Evolutionary conservation across 2,329 filamentous ascomycete genomes (phyloP), one percentile per base, ranked within the genome.

Genomic region (Lecanicillium sp.): DNA sequence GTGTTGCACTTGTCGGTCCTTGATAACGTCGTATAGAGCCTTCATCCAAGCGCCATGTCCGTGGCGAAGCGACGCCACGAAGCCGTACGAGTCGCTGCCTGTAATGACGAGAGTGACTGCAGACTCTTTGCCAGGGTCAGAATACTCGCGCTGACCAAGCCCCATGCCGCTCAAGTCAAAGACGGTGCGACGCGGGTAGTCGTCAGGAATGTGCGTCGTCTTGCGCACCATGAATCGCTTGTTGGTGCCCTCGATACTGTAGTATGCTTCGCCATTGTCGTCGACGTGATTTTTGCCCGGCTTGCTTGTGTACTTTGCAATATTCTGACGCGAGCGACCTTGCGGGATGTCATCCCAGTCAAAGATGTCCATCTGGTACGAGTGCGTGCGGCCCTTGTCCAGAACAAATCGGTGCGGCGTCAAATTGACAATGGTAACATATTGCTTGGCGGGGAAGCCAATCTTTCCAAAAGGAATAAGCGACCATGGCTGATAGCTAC

Each of bases 1-100:
- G 20, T 70, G 60, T 37, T 62, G 62, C 0, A 72, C 49, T 2
- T 58, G 60, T 10, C 68, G 59, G 43, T 57, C 52, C 28, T 53
- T 51, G 43, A 62, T 60, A 3, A 54, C 50, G 14, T 55, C 40
- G 41, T 58, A 55, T 9, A 61, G 47, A 5, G 42, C 40, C 25
- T 44, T 49, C 59, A 61, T 61, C 58, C 58, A 62, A 41, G 52
- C 51, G 22, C 50, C 49, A 0, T 48, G 41, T 1, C 52, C 52
- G 33, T 51, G 55, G 3, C 46, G 46, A 2, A 61, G 46, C 1
- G 55, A 60, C 2, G 54, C 51, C 10, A 51, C 46, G 42, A 57
- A 60, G 1, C 58, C 58, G 17, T 54, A 60, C 7, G 43, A 41
- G 7, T 52, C 42, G 43, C 58, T 61, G 14, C 59, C 59, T 0